Evolutionary conservation across 495 filamentous ascomycete species (phyloP).

Genomic region (Annulohypoxylon moriforme): DNA sequence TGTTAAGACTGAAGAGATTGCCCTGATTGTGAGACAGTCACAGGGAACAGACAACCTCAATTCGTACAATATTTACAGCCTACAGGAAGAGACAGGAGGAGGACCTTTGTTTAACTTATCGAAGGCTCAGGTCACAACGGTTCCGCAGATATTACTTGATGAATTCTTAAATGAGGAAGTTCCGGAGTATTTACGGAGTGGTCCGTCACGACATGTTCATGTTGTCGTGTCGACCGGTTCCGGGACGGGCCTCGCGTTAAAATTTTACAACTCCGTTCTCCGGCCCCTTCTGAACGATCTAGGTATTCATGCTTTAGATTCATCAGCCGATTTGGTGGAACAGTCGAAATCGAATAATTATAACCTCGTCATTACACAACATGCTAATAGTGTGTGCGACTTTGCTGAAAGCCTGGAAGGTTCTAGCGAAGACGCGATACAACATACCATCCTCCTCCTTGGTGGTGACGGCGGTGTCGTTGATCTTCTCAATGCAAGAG

Average conservation of each 20-base stretch:
- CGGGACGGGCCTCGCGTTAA: slow-evolving; percentile 70
- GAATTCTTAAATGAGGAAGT: slow-evolving; percentile 45
- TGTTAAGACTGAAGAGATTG: slow-evolving; percentile 50
- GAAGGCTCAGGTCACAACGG: slow-evolving; percentile 17
- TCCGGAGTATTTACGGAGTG: slow-evolving; percentile 51
- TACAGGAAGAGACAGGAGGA: slow-evolving; percentile 45
- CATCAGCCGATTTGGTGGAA: slow-evolving; percentile 2
- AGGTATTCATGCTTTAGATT: slow-evolving; percentile 16
- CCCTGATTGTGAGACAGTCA: slow-evolving; percentile 44
- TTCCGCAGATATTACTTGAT: slow-evolving; percentile 50
- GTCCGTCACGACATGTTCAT: slow-evolving; percentile 56
- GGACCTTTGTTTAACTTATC: slow-evolving; percentile 48
- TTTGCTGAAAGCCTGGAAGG: slow-evolving; percentile 63
- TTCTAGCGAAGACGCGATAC: slow-evolving; percentile 47
- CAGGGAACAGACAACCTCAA: neutral
- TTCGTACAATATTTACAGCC: slow-evolving; percentile 51
- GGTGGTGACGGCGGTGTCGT: slow-evolving; percentile 87
- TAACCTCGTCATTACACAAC: slow-evolving; percentile 69
- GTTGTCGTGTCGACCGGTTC: slow-evolving; percentile 80
- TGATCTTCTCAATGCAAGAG: slow-evolving; percentile 75
- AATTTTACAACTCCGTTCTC: slow-evolving; percentile 68
- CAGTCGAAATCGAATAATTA: slow-evolving; percentile 43
- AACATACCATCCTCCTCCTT: slow-evolving; percentile 73
- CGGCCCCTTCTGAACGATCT: slow-evolving; percentile 66
- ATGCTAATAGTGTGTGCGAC: slow-evolving; percentile 67